phyloP scores from a whole-genome alignment of 495 filamentous ascomycete genomes.

The Daldinia decipiens region DNA sequence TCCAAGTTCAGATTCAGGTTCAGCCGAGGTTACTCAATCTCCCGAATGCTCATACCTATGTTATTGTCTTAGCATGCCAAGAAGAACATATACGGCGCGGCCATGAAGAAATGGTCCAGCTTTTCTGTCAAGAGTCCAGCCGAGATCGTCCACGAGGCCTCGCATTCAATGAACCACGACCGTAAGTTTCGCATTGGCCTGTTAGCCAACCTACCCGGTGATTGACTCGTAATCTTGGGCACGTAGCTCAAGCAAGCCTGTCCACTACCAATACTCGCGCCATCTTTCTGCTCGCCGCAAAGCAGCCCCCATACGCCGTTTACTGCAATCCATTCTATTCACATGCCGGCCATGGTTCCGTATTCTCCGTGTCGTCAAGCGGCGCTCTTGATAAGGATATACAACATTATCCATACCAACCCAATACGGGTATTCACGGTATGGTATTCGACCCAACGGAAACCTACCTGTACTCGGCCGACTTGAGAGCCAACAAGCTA shows the following conservation, averaged over 20 bases:
- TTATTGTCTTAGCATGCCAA: constrained; percentile 66
- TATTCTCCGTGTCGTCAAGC: constrained; percentile 72
- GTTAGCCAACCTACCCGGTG: constrained; percentile 15
- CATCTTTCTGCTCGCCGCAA: constrained; percentile 84
- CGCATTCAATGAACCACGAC: constrained; percentile 70
- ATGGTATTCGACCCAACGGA: constrained; percentile 89
- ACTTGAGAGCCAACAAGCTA: constrained; percentile 84
- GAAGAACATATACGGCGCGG: constrained; percentile 85
- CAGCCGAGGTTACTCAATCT: not conserved
- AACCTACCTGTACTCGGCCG: constrained; percentile 86
- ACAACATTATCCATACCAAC: constrained; percentile 80
- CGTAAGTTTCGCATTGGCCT: constrained; percentile 51
- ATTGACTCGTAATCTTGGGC: constrained; percentile 30
- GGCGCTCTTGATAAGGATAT: constrained; percentile 73
- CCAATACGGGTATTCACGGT: constrained; percentile 82
- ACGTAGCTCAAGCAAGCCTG: constrained; percentile 70
- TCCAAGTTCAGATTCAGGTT: not conserved
- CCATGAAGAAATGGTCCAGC: constrained; percentile 90
- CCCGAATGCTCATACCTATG: constrained; percentile 44
- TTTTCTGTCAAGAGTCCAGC: constrained; percentile 79
- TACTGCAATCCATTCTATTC: constrained; percentile 91
- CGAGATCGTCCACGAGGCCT: constrained; percentile 78
- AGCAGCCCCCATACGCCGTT: constrained; percentile 78
- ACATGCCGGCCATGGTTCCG: constrained; percentile 79
- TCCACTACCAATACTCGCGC: constrained; percentile 81